Base-by-base conservation (phyloP, 805 yeast genomes). In the Limtongozyma cylindracea region DNA sequence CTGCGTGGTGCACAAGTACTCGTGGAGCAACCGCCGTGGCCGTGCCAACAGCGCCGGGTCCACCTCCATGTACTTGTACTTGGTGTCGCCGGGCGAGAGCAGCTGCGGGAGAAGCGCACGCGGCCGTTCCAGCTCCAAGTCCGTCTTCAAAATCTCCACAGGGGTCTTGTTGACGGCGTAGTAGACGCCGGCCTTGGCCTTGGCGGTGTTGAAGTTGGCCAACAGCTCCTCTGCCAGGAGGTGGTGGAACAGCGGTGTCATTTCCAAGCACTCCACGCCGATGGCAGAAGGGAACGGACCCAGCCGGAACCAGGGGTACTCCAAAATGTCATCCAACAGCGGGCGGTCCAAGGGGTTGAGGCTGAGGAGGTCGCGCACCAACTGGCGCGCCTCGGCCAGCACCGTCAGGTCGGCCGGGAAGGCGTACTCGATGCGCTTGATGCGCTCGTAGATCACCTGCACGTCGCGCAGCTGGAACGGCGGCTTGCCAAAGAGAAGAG, bases 401-500 rank as follows among this genome's bases (percentile, higher is more conserved):
- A 74, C 61, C 33, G 63, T 62, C 30, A 56, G 56, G 25, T 65
- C 70, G 11, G 49, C 52, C 11, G 96, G 98, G 44, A 82, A 84
- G 18, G 47, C 45, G 40, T 66, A 78, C 28, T 78, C 91, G 26
- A 71, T 69, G 26, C 59, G 56, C 43, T 80, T 78, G 41, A 88
- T 88, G 47, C 93, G 62, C 38, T 78, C 91, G 47, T 88, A 88
- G 31, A 88, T 88, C 25, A 71, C 64, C 34, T 78, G 70, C 20
- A 88, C 94, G 41, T 82, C 94, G 38, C 78, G 77, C 17, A 92
- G 77, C 49, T 88, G 99, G 51, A 88, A 88, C 1, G 99, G 99
- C 9, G 99, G 98, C 43, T 78, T 80, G 17, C 96, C 96, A 27
- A 73, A 56, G 22, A 88, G 53, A 46, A 88, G 58, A 6, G 98